These are phyloP conservation scores for Schizophyllum amplum DNA, from an alignment of 1,284 basidiomycete genomes.

Conservation along the genomic window DNA sequence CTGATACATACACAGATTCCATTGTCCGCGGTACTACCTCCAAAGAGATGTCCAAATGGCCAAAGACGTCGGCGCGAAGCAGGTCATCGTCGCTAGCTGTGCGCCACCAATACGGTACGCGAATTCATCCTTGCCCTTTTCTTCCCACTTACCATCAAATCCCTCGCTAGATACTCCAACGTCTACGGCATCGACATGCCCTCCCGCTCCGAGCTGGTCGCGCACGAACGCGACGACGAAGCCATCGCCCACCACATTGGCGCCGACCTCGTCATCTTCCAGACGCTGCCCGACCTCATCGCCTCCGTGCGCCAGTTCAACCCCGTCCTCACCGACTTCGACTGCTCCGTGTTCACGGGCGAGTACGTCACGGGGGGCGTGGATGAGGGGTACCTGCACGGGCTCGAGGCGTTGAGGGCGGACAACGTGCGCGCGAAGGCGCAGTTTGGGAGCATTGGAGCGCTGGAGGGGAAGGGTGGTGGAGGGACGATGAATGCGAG, in stretches of 20 bases:
- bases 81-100: constrained; percentile 95
- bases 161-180: constrained; percentile 65
- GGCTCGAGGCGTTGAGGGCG: constrained; percentile 73
- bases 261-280: constrained; percentile 96
- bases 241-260: constrained; percentile 84
- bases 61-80: constrained; percentile 97
- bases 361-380: constrained; percentile 97
- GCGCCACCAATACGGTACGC: constrained; percentile 86
- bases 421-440: constrained; percentile 77
- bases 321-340: constrained; percentile 72
- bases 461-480: constrained; percentile 23
- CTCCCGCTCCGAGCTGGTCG: constrained; percentile 88
- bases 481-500: constrained; percentile 4
- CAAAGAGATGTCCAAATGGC: constrained; percentile 99
- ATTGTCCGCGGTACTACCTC: constrained; percentile 99
- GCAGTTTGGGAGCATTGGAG: constrained; percentile 23
- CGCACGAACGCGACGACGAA: constrained; percentile 70
- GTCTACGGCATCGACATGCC: constrained; percentile 99
- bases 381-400: constrained; percentile 74
- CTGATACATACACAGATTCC: constrained; percentile 55
- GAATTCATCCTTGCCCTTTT: too few relatives aligned
- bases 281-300: constrained; percentile 88
- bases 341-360: constrained; percentile 98
- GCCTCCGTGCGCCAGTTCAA: constrained; percentile 88
- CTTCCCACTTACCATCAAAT: too few relatives aligned